These are phyloP conservation scores for Ochromonas danica DNA, from an alignment of 108 stramenopile species.

Conservation along the genomic window DNA sequence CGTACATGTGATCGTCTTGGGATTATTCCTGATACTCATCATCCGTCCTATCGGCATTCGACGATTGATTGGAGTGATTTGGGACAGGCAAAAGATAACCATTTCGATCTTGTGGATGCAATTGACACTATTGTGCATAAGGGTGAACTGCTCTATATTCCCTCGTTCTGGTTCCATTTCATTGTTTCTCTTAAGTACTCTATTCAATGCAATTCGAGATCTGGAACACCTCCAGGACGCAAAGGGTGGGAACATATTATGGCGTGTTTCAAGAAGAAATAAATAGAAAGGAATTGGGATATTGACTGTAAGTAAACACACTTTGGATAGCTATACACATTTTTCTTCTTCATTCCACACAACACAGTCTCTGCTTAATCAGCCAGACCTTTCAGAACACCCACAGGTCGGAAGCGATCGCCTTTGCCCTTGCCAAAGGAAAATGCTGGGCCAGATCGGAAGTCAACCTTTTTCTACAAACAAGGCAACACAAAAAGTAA, in stretches of 20 bases:
- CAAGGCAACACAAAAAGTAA: not conserved
- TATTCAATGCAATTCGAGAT: constrained; percentile 83
- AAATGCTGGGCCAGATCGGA: constrained; percentile 25
- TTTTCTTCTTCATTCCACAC: too few species aligned
- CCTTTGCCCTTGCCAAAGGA: constrained; percentile 34
- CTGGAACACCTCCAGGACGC: not conserved
- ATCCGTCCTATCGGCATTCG: constrained; percentile 79
- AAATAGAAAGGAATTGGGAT: too few species aligned
- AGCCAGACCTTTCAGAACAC: not conserved
- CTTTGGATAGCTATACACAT: too few species aligned
- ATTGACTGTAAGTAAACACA: too few species aligned
- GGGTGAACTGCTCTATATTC: constrained; percentile 84
- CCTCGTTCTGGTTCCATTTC: constrained; percentile 89
- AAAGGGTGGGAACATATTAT: too few species aligned
- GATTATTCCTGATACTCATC: constrained; percentile 58
- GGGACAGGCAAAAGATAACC: not conserved
- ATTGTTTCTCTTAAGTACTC: constrained; percentile 71
- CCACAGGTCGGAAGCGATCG: not conserved
- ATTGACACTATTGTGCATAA: constrained; percentile 77
- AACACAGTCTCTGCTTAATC: too few species aligned
- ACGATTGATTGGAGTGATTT: constrained; percentile 49
- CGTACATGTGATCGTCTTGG: constrained; percentile 70
- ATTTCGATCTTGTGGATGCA: constrained; percentile 48
- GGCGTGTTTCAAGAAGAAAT: too few species aligned
- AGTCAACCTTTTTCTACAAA: not conserved